Evolutionary conservation across 345 rosid genomes (phyloP).

Genomic region (Noccaea caerulescens): DNA sequence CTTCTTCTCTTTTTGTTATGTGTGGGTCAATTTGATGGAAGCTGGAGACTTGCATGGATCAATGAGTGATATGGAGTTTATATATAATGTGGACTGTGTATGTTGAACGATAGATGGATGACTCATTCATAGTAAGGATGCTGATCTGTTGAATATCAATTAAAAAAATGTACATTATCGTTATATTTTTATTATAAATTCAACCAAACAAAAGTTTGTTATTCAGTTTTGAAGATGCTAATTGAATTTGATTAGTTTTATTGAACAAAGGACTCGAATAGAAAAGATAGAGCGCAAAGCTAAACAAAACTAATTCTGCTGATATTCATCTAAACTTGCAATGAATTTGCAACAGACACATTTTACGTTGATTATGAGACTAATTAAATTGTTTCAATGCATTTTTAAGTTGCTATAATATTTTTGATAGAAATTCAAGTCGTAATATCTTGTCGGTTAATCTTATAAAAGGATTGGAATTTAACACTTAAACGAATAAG

Average conservation of each 20-base stretch:
- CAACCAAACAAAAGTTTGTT: conserved; percentile 33
- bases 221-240: conserved; percentile 28
- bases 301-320: background rate
- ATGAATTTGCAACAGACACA: background rate
- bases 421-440: background rate
- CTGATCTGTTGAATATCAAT: conserved; percentile 30
- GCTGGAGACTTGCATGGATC: conserved; percentile 36
- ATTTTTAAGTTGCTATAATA: background rate
- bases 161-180: background rate
- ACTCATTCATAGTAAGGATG: conserved; percentile 33
- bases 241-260: background rate
- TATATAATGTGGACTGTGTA: conserved; percentile 22
- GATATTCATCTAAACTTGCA: background rate
- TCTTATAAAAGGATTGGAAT: background rate
- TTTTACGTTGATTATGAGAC: background rate
- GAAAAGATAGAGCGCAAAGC: background rate
- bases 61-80: conserved; percentile 27
- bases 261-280: background rate
- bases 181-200: conserved; percentile 27
- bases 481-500: background rate
- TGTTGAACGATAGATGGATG: conserved; percentile 30
- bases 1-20: conserved; percentile 30
- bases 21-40: conserved; percentile 31
- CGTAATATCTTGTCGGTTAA: background rate
- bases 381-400: background rate